phyloP scores from a whole-genome alignment of 805 yeast genomes.

The Zygotorulaspora florentina region DNA sequence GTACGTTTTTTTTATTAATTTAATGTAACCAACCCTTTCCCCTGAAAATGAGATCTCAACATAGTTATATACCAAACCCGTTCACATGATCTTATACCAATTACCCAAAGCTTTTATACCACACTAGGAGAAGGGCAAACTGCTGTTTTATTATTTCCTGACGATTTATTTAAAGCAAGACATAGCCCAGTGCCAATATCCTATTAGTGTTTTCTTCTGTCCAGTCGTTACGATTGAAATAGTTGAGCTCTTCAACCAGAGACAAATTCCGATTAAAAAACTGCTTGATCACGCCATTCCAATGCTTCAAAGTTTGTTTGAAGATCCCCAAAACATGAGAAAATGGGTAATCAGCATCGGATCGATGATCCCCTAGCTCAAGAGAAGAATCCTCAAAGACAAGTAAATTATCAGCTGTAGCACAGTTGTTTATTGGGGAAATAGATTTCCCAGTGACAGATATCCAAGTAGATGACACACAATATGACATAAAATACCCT shows the following conservation, averaged over 20 bases:
- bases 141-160: not conserved
- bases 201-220: constrained; percentile 15
- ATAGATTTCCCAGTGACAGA: constrained; percentile 11
- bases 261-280: constrained; percentile 14
- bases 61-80: too few species aligned
- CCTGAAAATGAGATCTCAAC: too few species aligned
- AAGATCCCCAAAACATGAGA: constrained; percentile 17
- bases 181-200: constrained; percentile 18
- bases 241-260: constrained; percentile 7
- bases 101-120: too few species aligned
- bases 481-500: constrained; percentile 29
- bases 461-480: constrained; percentile 16
- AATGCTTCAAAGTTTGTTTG: constrained; percentile 19
- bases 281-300: constrained; percentile 19
- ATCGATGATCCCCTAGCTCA: constrained; percentile 7
- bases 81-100: too few species aligned
- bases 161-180: constrained; percentile 7
- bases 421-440: constrained; percentile 8
- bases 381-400: constrained; percentile 14
- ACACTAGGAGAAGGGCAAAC: too few species aligned
- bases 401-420: constrained; percentile 7
- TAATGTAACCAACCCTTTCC: too few species aligned
- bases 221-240: constrained; percentile 9
- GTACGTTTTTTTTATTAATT: too few species aligned
- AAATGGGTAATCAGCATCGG: constrained; percentile 14